Percentiles rank a stretch among this genome's conserved stretches.
These are phyloP conservation scores for Plasmodium gonderi DNA, from an alignment of 169 alveolate genomes.

Conservation along the genomic window DNA sequence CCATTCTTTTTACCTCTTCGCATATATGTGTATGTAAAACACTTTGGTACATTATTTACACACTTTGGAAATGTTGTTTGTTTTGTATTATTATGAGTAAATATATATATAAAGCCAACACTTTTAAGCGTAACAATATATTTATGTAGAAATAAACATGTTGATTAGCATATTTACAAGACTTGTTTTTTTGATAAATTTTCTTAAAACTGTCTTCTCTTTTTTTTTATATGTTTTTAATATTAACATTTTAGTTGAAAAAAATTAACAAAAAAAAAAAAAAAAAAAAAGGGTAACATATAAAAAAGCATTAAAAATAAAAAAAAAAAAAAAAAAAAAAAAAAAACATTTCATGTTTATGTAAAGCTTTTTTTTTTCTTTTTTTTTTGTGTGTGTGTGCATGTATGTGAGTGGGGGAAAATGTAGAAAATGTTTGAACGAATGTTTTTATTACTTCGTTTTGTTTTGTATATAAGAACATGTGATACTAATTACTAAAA, in stretches of 20 bases:
- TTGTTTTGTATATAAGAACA: not conserved
- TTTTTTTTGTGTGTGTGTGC: not conserved
- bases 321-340: not conserved
- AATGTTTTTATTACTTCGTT: not conserved
- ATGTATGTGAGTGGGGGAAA: not conserved
- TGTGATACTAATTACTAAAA: constrained; percentile 24
- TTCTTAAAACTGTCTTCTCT: not conserved
- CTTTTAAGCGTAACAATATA: not conserved
- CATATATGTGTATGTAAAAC: not conserved
- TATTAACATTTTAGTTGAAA: not conserved
- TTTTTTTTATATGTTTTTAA: not conserved
- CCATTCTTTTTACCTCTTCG: not conserved
- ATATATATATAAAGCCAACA: not conserved
- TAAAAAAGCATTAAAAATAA: not conserved
- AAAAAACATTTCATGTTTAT: not conserved
- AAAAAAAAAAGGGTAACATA: not conserved
- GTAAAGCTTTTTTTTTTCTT: not conserved
- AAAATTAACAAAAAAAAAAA: not conserved
- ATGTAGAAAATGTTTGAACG: not conserved
- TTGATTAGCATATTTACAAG: not conserved
- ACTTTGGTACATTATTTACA: not conserved
- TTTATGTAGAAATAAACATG: not conserved
- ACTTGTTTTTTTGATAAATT: constrained; percentile 1
- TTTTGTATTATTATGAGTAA: not conserved
- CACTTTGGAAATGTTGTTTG: not conserved